Conservation (phyloP, 1,284 basidiomycete genomes). For the Moesziomyces globuligerus region DNA sequence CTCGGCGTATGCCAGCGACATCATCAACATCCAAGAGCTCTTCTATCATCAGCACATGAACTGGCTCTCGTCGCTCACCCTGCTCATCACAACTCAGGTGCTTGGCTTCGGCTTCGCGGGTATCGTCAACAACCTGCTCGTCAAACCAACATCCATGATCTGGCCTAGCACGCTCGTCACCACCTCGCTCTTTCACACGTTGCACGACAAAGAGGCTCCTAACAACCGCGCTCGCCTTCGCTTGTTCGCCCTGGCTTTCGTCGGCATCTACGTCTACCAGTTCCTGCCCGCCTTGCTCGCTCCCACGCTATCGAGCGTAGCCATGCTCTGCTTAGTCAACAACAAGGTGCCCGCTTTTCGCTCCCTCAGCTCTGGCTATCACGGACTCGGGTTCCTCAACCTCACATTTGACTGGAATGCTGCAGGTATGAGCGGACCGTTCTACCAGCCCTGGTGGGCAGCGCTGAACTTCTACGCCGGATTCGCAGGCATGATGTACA, state of each 20-base stretch:
- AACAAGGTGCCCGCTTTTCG: constrained; percentile 68
- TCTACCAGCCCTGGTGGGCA: constrained; percentile 71
- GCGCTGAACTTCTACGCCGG: constrained; percentile 67
- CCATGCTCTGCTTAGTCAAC: constrained; percentile 70
- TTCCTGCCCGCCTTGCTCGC: constrained; percentile 71
- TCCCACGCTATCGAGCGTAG: constrained; percentile 70
- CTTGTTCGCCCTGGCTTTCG: constrained; percentile 69
- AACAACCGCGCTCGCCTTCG: constrained; percentile 68
- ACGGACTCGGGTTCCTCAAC: constrained; percentile 70
- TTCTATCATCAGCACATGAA: constrained; percentile 66
- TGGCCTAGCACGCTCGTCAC: constrained; percentile 71
- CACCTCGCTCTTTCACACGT: constrained; percentile 71
- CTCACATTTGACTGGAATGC: constrained; percentile 71
- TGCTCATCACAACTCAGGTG: constrained; percentile 65
- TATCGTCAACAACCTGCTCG: constrained; percentile 63
- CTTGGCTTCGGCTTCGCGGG: constrained; percentile 67
- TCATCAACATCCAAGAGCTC: constrained; percentile 67
- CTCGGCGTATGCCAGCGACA: constrained; percentile 66
- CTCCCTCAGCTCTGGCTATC: constrained; percentile 70
- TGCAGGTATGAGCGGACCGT: constrained; percentile 69
- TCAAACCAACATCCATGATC: constrained; percentile 66
- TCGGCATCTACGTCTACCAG: constrained; percentile 68
- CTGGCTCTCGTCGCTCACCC: constrained; percentile 54
- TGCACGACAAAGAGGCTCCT: constrained; percentile 68
- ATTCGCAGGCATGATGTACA: constrained; percentile 69